These are phyloP conservation scores for Aspergillus sp. DNA, from an alignment of 2,329 filamentous ascomycete genomes.

Conservation along the genomic window DNA sequence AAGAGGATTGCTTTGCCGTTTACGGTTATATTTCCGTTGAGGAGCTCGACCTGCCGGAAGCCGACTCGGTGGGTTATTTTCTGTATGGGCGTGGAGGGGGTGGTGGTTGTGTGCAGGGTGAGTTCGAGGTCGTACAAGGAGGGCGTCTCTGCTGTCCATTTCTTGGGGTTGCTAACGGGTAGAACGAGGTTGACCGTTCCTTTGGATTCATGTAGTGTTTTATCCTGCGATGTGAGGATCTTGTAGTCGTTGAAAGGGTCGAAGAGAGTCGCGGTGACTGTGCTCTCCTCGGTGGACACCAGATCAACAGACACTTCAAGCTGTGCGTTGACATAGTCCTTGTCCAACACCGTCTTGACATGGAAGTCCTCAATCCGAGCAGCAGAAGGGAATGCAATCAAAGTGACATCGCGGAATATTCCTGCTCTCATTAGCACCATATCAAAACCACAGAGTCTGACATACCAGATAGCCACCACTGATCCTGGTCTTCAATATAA, in stretches of 20 bases:
- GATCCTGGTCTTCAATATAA: conserved; percentile 69
- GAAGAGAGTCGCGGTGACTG: neutral
- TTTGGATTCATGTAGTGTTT: neutral
- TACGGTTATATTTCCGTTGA: conserved; percentile 54
- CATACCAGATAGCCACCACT: conserved; percentile 63
- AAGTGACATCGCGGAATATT: conserved; percentile 66
- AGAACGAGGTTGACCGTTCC: conserved; percentile 35
- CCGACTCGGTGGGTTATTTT: conserved; percentile 56
- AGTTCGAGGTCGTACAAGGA: conserved; percentile 50
- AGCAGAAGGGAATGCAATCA: conserved; percentile 57
- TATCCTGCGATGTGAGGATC: neutral
- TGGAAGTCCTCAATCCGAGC: conserved; percentile 60
- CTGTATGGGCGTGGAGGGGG: conserved; percentile 6
- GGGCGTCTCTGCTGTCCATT: conserved; percentile 69
- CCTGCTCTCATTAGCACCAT: conserved; percentile 55
- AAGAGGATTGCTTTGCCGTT: conserved; percentile 63
- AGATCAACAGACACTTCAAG: conserved; percentile 53
- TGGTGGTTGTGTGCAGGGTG: conserved; percentile 31
- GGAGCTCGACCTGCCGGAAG: conserved; percentile 61
- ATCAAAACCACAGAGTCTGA: too few species aligned
- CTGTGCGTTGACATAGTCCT: conserved; percentile 51
- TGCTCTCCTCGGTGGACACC: conserved; percentile 24
- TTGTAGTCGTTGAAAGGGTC: conserved; percentile 14
- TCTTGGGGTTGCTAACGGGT: conserved; percentile 53
- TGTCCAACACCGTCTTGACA: conserved; percentile 55